phyloP scores from a whole-genome alignment of 2,329 filamentous ascomycete genomes.

The Eutypa lata region DNA sequence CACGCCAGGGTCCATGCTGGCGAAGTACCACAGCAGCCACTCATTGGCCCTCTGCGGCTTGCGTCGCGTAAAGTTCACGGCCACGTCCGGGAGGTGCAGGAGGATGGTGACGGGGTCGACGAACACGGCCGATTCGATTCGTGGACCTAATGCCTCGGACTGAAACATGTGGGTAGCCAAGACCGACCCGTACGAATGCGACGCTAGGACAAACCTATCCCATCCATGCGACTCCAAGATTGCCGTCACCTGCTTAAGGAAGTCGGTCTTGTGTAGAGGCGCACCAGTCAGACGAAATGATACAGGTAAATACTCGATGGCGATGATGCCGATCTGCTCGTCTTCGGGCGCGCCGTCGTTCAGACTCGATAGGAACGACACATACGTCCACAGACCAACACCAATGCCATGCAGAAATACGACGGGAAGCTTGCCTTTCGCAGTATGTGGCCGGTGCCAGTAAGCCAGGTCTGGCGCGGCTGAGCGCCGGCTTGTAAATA shows the following conservation, averaged over 20 bases:
- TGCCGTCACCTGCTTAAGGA: conserved; percentile 51
- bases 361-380: conserved; percentile 53
- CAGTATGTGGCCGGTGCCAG: conserved; percentile 63
- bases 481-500: conserved; percentile 45
- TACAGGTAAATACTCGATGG: conserved; percentile 63
- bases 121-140: conserved; percentile 47
- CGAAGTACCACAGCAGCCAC: conserved; percentile 69
- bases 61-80: conserved; percentile 66
- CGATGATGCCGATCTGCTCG: conserved; percentile 59
- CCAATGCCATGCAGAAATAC: conserved; percentile 72
- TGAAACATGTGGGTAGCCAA: conserved; percentile 61
- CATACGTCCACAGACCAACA: conserved; percentile 63
- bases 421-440: conserved; percentile 53
- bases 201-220: conserved; percentile 56
- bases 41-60: conserved; percentile 59
- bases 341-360: conserved; percentile 34
- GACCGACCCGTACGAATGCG: conserved; percentile 64
- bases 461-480: conserved; percentile 53
- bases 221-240: conserved; percentile 58
- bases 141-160: conserved; percentile 41
- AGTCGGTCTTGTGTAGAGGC: conserved; percentile 48
- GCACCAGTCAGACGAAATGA: conserved; percentile 59
- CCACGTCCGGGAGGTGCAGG: conserved; percentile 66
- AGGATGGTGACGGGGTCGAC: conserved; percentile 64
- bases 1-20: conserved; percentile 63